These are phyloP conservation scores for Trichoderma reesei DNA, from an alignment of 495 filamentous ascomycete genomes.

Conservation along the genomic window DNA sequence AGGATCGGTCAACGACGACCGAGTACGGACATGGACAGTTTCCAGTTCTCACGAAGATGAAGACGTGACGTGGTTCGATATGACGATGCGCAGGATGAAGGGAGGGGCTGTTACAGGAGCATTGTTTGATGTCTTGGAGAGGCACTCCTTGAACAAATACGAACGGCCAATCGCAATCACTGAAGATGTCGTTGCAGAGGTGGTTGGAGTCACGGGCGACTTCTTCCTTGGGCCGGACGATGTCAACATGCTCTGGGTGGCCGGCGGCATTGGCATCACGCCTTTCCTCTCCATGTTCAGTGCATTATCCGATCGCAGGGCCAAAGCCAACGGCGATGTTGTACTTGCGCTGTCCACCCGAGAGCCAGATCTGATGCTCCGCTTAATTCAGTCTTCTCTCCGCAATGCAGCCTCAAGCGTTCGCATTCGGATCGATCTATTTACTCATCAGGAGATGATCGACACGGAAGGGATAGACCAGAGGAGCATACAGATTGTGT, in stretches of 20 bases:
- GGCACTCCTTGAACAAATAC: neutral
- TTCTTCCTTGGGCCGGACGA: neutral
- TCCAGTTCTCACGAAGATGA: neutral
- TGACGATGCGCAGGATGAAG: constrained; percentile 1
- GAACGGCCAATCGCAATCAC: neutral
- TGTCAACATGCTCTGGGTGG: constrained; percentile 2
- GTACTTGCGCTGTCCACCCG: neutral
- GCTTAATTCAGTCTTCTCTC: neutral
- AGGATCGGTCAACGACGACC: neutral
- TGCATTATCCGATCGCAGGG: neutral
- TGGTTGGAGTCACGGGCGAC: neutral
- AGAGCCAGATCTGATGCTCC: constrained; percentile 1
- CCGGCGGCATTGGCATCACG: neutral
- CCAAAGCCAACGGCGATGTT: neutral
- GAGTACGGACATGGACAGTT: neutral
- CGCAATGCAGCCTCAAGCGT: neutral
- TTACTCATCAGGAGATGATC: neutral
- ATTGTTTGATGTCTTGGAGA: neutral
- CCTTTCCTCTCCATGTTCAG: constrained; percentile 3
- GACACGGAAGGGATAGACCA: neutral
- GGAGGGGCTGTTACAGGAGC: neutral
- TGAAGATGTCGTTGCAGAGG: neutral
- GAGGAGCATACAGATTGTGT: neutral
- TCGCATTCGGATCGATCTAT: neutral
- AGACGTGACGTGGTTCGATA: neutral